Percentiles rank a stretch among this genome's conserved stretches.
Conservation (phyloP, 306 rosid species). For the Biancaea sappan region DNA sequence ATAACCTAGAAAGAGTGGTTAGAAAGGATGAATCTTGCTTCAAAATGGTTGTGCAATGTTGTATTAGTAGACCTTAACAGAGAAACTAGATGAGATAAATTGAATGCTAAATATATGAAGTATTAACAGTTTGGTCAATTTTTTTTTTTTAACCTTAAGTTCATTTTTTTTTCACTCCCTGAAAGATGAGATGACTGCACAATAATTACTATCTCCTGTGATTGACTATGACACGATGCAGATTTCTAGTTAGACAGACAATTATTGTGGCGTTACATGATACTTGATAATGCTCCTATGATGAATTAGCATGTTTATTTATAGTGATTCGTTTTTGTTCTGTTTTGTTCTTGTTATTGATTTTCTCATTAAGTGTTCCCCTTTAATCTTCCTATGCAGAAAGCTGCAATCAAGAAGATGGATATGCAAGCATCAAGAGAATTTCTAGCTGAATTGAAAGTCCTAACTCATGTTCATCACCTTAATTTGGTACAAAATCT, state of each 20-base stretch:
- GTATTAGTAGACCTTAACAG: conserved; percentile 1
- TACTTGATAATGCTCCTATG: conserved; percentile 16
- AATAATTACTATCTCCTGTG: neutral
- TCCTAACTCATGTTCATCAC: conserved; percentile 92
- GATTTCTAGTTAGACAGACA: neutral
- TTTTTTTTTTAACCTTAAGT: too few species aligned
- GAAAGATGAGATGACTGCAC: conserved; percentile 20
- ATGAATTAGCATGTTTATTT: conserved; percentile 13
- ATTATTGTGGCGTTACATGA: neutral
- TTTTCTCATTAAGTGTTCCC: conserved; percentile 28
- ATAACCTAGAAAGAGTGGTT: conserved; percentile 5
- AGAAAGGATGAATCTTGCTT: conserved; percentile 11
- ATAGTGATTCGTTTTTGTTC: conserved; percentile 8
- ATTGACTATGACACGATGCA: neutral
- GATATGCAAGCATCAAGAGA: conserved; percentile 94
- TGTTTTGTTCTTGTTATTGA: neutral
- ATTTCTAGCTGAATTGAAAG: conserved; percentile 90
- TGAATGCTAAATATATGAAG: neutral
- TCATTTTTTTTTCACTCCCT: too few species aligned
- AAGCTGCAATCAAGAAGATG: conserved; percentile 99
- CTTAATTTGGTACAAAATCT: conserved; percentile 76
- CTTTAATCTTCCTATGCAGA: conserved; percentile 48
- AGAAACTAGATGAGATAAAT: conserved; percentile 4
- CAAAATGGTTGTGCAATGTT: conserved; percentile 23
- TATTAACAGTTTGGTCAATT: neutral